Evolutionary conservation across 2,329 filamentous ascomycete species (phyloP).

Genomic region (Penicillium brasilianum): DNA sequence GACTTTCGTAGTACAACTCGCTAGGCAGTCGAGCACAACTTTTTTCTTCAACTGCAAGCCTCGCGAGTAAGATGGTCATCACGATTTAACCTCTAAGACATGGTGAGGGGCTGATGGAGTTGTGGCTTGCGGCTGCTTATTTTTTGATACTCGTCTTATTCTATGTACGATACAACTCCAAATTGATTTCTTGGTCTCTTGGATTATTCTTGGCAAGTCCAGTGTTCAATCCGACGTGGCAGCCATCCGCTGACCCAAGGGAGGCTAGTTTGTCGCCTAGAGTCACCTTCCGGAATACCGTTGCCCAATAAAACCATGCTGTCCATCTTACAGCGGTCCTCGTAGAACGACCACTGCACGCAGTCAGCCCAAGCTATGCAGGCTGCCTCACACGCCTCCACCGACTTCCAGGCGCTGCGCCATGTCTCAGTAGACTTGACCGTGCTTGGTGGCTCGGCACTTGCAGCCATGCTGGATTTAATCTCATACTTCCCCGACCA

Average conservation of each 20-base stretch:
- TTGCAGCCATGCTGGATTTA: conserved; percentile 24
- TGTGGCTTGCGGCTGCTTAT: conserved; percentile 1
- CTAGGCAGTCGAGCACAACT: not conserved
- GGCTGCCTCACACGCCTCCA: conserved; percentile 33
- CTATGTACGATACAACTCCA: conserved; percentile 3
- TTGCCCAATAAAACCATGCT: conserved; percentile 30
- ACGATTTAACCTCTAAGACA: not conserved
- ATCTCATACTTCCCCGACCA: conserved; percentile 32
- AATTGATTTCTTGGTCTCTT: not conserved
- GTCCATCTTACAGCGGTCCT: conserved; percentile 36
- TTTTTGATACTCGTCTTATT: conserved; percentile 1
- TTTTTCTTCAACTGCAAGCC: not conserved
- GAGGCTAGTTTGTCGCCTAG: conserved; percentile 30
- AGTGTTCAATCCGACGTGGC: conserved; percentile 18
- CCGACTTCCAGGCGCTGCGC: conserved; percentile 31
- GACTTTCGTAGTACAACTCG: not conserved
- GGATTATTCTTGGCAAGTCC: conserved; percentile 17
- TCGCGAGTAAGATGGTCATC: not conserved
- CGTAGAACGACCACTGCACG: conserved; percentile 37
- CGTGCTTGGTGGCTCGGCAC: conserved; percentile 20
- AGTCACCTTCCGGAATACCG: conserved; percentile 29
- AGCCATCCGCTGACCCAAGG: conserved; percentile 36
- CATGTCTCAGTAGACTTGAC: conserved; percentile 23
- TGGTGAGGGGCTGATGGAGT: not conserved
- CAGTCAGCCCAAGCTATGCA: conserved; percentile 33